Evolutionary conservation across 257 asterid species (phyloP).

Genomic region (Verbena officinalis): DNA sequence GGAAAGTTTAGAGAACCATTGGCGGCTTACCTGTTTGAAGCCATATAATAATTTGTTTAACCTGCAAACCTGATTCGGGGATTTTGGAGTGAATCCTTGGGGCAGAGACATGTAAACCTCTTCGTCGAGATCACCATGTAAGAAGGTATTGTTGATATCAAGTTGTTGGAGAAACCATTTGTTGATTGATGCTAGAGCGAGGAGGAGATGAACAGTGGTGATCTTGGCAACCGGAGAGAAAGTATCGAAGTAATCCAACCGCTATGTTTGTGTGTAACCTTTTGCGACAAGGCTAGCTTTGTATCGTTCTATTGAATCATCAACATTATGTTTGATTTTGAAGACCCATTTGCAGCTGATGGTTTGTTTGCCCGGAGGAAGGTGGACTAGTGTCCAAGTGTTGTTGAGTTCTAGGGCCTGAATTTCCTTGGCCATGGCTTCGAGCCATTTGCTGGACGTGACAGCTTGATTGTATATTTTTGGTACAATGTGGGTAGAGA

Average conservation of each 20-base stretch:
- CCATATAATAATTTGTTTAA: not conserved
- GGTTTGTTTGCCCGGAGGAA: not conserved
- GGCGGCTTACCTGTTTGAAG: not conserved
- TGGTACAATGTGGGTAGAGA: no score
- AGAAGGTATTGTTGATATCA: not conserved
- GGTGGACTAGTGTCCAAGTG: not conserved
- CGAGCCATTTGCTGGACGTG: not conserved
- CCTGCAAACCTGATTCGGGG: not conserved
- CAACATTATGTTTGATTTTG: not conserved
- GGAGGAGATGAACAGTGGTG: not conserved
- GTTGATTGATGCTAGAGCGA: not conserved
- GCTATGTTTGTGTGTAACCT: not conserved
- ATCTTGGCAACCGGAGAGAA: not conserved
- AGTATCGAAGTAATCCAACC: not conserved
- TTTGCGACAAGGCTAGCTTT: not conserved
- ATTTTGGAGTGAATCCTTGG: fast-evolving
- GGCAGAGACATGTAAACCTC: not conserved
- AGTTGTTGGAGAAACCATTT: not conserved
- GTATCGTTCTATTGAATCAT: not conserved
- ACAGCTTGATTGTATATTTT: not conserved
- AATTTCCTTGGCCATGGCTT: not conserved
- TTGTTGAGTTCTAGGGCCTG: not conserved
- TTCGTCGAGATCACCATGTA: not conserved
- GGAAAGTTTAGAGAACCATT: not conserved
- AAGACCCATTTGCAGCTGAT: not conserved